Base-by-base conservation (phyloP, 495 filamentous ascomycete species). In the Tuber magnatum region DNA sequence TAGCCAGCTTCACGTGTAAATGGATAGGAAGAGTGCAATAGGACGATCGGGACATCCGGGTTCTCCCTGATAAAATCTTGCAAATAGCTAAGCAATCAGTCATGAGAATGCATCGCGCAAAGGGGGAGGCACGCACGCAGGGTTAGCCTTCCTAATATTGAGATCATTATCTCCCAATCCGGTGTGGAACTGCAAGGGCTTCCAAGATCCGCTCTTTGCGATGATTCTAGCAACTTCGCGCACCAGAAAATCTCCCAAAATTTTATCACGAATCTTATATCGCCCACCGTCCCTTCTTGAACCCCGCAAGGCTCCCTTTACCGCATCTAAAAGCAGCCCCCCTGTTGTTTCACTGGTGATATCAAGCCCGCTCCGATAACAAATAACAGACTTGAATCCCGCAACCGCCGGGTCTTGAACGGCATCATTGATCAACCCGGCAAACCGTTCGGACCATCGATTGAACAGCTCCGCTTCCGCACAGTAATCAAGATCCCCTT, bases 121-220 rank as follows among this genome's bases (percentile, higher is more conserved):
- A 10, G 16, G 8, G 70, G 40, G 41, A 35, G 61, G 24, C 2
- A 74, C 69, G 41, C 68, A 81, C 51, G 92, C 89, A 12, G 94
- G 93, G 73, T 93, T 94, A 0, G 92, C 88, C 71, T 86, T 87
- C 0, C 88, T 80, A 12, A 97, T 85, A 8, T 85, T 88, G 71
- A 97, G 91, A 83, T 96, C 93, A 77, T 91, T 92, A 79, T 97
- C 93, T 0, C 93, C 94, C 1, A 97, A 86, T 0, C 94, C 94
- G 0, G 92, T 94, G 79, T 97, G 93, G 75, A 97, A 92, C 80
- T 97, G 93, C 42, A 97, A 81, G 1, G 94, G 92, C 80, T 95
- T 95, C 74, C 80, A 82, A 40, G 73, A 77, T 75, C 39, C 68
- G 39, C 77, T 82, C 65, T 86, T 84, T 12, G 83, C 82, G 48